Evolutionary conservation across 2,329 filamentous ascomycete species (phyloP).

Genomic region (Aureobasidium sp.): DNA sequence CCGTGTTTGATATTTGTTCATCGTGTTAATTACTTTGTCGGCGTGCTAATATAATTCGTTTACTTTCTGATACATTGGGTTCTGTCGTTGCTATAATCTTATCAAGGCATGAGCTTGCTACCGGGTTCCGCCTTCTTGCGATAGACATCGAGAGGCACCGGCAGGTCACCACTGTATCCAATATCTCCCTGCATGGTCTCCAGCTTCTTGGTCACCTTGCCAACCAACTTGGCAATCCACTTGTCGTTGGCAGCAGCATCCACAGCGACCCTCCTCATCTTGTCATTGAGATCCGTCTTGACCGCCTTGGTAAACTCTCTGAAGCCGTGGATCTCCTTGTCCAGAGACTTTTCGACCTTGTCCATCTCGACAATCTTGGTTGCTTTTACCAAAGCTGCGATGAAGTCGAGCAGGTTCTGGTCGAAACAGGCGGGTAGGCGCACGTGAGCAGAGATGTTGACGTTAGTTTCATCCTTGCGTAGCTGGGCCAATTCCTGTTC

Average conservation of each 20-base stretch:
- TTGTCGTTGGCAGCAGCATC: conserved; percentile 40
- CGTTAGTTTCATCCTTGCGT: conserved; percentile 42
- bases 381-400: conserved; percentile 50
- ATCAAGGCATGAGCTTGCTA: conserved; percentile 31
- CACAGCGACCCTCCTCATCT: conserved; percentile 17
- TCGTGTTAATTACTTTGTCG: neutral
- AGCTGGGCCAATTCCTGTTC: conserved; percentile 35
- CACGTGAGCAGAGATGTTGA: conserved; percentile 43
- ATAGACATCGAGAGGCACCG: conserved; percentile 37
- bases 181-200: conserved; percentile 45
- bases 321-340: conserved; percentile 25
- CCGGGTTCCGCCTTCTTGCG: conserved; percentile 28
- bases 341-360: conserved; percentile 31
- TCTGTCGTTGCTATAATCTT: neutral
- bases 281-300: conserved; percentile 24
- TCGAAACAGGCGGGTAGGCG: conserved; percentile 45
- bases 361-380: conserved; percentile 51
- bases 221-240: conserved; percentile 49
- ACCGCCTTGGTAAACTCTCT: conserved; percentile 26
- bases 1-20: neutral
- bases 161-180: conserved; percentile 44
- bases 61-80: neutral
- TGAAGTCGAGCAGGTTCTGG: conserved; percentile 47
- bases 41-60: neutral
- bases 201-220: conserved; percentile 43